A percentile compares a stretch with the other conserved stretches of the same genome.
Evolutionary conservation across 2,329 filamentous ascomycete species (phyloP).

Genomic region (Tricladium varicosporioides): DNA sequence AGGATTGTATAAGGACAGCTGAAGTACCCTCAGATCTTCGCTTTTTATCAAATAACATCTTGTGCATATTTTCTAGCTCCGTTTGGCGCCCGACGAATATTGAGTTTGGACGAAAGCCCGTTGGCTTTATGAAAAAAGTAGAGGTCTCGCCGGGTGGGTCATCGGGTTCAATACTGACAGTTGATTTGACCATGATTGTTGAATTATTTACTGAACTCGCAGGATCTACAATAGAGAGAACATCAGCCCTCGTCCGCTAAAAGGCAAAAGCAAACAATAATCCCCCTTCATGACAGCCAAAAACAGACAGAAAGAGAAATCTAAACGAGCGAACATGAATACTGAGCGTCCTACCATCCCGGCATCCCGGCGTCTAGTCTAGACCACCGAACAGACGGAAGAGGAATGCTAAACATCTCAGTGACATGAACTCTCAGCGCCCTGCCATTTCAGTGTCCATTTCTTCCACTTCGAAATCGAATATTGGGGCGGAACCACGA

Average conservation of each 20-base stretch:
- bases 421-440: conserved; percentile 3
- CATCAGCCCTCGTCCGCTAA: conserved; percentile 31
- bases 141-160: conserved; percentile 10
- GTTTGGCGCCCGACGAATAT: conserved; percentile 60
- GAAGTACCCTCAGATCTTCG: conserved; percentile 56
- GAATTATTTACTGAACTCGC: conserved; percentile 27
- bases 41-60: conserved; percentile 55
- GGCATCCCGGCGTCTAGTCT: too few relatives aligned
- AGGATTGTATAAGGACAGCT: conserved; percentile 61
- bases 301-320: too few relatives aligned
- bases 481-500: conserved; percentile 9
- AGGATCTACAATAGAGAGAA: conserved; percentile 31
- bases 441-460: conserved; percentile 26
- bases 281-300: too few relatives aligned
- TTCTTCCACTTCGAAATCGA: conserved; percentile 29
- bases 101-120: conserved; percentile 60
- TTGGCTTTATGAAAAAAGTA: conserved; percentile 45
- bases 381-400: too few relatives aligned
- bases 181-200: conserved; percentile 24
- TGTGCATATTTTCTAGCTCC: conserved; percentile 57
- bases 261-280: conserved; percentile 7
- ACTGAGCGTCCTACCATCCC: too few relatives aligned
- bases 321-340: too few relatives aligned
- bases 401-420: background rate
- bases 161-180: conserved; percentile 26